Percentiles rank a stretch among this genome's conserved stretches.
Evolutionary conservation across 2,329 filamentous ascomycete species (phyloP).

Genomic region (Zalaria sp.): DNA sequence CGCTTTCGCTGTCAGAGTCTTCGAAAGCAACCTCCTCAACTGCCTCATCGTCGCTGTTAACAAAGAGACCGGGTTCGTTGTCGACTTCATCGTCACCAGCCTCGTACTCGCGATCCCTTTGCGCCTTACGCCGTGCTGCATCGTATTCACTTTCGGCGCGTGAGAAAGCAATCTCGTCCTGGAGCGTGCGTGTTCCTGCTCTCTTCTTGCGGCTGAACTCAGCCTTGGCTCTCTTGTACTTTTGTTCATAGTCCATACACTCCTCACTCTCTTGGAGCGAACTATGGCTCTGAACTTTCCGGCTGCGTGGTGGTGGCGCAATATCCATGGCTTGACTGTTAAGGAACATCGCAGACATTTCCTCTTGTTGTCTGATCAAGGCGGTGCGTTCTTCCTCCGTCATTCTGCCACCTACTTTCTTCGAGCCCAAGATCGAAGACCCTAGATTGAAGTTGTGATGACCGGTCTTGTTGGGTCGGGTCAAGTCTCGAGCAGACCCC

Average conservation of each 20-base stretch:
- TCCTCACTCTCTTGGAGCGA: no score
- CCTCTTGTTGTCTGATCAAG: no score
- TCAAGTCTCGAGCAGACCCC: no score
- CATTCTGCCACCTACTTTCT: no score
- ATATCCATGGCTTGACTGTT: no score
- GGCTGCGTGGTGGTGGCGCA: no score
- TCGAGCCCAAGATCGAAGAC: no score
- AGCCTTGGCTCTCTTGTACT: not conserved
- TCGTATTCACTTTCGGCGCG: conserved; percentile 8
- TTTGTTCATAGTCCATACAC: not conserved
- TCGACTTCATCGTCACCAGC: not conserved
- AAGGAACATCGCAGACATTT: no score
- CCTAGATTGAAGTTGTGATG: no score
- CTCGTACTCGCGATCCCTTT: conserved; percentile 8
- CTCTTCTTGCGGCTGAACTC: conserved; percentile 4
- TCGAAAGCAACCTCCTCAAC: not conserved
- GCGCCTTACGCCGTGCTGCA: conserved; percentile 6
- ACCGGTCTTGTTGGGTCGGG: no score
- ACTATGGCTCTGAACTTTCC: no score
- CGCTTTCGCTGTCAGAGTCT: not conserved
- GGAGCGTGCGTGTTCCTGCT: conserved; percentile 4
- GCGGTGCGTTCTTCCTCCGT: no score
- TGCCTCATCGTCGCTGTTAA: not conserved
- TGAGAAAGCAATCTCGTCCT: conserved; percentile 12
- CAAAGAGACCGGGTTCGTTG: not conserved